phyloP scores from a whole-genome alignment of 768 basidiomycete species.

The Amylocystis lapponica region DNA sequence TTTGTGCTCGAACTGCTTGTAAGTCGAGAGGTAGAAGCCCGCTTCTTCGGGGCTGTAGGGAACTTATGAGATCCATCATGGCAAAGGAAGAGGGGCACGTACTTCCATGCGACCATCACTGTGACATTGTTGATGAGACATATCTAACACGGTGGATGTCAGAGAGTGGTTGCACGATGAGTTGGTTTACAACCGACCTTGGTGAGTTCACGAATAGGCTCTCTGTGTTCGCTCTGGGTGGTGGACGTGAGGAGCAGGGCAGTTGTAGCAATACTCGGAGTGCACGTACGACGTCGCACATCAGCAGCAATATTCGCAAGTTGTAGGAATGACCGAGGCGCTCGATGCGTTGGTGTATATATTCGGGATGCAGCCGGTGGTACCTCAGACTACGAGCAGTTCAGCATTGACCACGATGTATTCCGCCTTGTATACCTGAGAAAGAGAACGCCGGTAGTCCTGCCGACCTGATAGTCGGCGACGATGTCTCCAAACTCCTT shows the following conservation, averaged over 20 bases:
- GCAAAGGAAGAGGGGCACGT: slow-evolving; percentile 19
- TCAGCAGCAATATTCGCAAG: slow-evolving; percentile 77
- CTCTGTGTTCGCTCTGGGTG: slow-evolving; percentile 84
- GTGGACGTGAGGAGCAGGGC: no score
- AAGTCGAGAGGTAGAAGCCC: slow-evolving; percentile 83
- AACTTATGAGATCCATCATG: background rate
- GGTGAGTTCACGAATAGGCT: slow-evolving; percentile 87
- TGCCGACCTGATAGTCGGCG: slow-evolving; percentile 92
- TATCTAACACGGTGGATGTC: slow-evolving; percentile 34
- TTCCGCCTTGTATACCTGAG: slow-evolving; percentile 54
- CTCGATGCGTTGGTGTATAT: slow-evolving; percentile 87
- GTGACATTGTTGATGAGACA: slow-evolving; percentile 93
- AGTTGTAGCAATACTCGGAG: no score
- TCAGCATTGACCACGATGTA: background rate
- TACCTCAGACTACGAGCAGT: slow-evolving; percentile 66
- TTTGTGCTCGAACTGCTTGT: slow-evolving; percentile 92
- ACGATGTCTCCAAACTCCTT: slow-evolving; percentile 95
- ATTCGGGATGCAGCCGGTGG: slow-evolving; percentile 96
- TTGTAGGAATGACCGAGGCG: slow-evolving; percentile 78
- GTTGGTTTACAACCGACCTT: slow-evolving; percentile 43
- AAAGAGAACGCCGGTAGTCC: slow-evolving; percentile 88
- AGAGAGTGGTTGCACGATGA: no score
- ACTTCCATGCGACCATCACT: slow-evolving; percentile 91
- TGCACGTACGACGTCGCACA: slow-evolving; percentile 88
- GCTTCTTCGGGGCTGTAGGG: slow-evolving; percentile 76